These are phyloP conservation scores for Eucalyptus urophylla DNA, from an alignment of 345 rosid species.

Conservation along the genomic window DNA sequence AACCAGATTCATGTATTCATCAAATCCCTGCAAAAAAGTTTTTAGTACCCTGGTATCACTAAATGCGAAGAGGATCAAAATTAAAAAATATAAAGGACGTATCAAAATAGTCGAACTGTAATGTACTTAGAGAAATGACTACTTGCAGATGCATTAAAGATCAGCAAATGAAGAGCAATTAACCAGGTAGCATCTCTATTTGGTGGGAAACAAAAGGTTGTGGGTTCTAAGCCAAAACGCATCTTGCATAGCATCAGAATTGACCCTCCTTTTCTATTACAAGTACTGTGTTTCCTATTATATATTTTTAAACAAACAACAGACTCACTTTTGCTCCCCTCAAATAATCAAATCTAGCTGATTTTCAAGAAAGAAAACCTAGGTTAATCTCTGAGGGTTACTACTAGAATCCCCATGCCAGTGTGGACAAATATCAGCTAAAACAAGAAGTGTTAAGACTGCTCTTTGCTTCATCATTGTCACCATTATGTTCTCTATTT, in stretches of 20 bases:
- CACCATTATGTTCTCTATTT: background rate
- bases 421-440: background rate
- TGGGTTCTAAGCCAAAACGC: background rate
- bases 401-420: background rate
- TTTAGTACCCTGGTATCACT: background rate
- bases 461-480: background rate
- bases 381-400: background rate
- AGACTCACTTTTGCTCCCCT: background rate
- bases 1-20: conserved; percentile 96
- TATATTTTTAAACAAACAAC: background rate
- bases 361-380: background rate
- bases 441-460: background rate
- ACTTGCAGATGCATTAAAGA: background rate
- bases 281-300: background rate
- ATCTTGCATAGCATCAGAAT: background rate
- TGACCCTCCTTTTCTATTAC: background rate
- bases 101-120: too few relatives aligned
- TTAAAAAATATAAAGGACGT: background rate
- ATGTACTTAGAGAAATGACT: background rate
- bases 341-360: background rate
- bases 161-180: background rate
- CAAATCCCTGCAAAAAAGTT: conserved; percentile 52
- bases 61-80: background rate
- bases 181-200: background rate
- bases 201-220: background rate